A percentile compares a stretch with the other conserved stretches of the same genome.
Evolutionary conservation across 169 alveolate species (phyloP).

Genomic region (Eimeria necatrix): DNA sequence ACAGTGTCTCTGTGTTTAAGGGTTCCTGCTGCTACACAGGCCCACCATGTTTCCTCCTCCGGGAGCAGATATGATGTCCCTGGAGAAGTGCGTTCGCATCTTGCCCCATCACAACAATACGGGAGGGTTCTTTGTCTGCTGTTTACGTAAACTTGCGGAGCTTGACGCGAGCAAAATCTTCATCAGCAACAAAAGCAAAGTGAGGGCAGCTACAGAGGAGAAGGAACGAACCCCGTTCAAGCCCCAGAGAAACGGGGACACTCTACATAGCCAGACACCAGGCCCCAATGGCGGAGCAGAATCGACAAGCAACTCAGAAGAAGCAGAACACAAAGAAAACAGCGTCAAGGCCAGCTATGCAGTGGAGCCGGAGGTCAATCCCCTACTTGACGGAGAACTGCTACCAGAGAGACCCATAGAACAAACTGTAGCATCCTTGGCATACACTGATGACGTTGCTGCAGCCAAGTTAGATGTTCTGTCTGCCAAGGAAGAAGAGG

Average conservation of each 20-base stretch:
- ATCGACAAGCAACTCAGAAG: neutral
- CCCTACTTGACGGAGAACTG: slow-evolving; percentile 21
- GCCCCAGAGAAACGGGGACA: neutral
- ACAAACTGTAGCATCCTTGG: neutral
- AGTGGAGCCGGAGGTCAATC: slow-evolving; percentile 53
- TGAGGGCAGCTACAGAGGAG: slow-evolving; percentile 58
- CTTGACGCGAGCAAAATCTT: slow-evolving; percentile 47
- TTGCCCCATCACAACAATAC: slow-evolving; percentile 96
- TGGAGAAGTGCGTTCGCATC: slow-evolving; percentile 91
- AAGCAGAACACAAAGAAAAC: neutral
- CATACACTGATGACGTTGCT: neutral
- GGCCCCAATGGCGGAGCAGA: neutral
- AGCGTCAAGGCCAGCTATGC: neutral
- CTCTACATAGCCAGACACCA: neutral
- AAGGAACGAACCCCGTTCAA: neutral
- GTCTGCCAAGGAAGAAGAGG: slow-evolving; percentile 23
- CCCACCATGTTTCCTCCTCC: slow-evolving; percentile 88
- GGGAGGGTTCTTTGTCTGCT: slow-evolving; percentile 95
- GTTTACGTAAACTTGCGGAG: slow-evolving; percentile 70
- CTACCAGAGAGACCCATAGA: neutral
- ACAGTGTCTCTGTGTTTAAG: neutral
- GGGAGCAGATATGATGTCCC: slow-evolving; percentile 81
- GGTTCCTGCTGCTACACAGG: slow-evolving; percentile 48
- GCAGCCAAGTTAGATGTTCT: neutral
- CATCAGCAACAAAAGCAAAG: slow-evolving; percentile 71